Evolutionary conservation across 345 rosid species (phyloP).

Genomic region (Cardamine resedifolia): DNA sequence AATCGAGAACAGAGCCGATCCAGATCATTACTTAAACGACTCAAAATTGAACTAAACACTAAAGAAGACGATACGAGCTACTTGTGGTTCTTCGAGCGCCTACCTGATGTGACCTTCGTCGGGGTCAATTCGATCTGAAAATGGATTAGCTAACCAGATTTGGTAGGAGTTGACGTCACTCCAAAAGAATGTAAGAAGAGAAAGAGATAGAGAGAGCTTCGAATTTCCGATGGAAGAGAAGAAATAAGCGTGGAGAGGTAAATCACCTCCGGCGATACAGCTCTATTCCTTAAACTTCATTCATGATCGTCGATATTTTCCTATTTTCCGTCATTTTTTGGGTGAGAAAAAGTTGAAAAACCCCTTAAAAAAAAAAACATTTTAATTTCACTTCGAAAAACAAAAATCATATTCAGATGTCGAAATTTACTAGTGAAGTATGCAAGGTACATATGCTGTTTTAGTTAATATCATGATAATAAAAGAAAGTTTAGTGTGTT

Average conservation of each 20-base stretch:
- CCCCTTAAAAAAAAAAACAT: neutral
- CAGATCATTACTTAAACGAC: constrained; percentile 16
- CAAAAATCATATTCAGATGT: neutral
- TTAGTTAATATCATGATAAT: too few relatives aligned
- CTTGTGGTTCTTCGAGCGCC: constrained; percentile 1
- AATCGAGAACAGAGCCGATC: constrained; percentile 14
- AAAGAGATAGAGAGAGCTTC: neutral
- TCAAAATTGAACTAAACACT: neutral
- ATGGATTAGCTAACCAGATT: neutral
- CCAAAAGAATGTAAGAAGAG: neutral
- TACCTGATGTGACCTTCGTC: neutral
- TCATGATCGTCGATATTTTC: too few relatives aligned
- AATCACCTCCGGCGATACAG: constrained; percentile 3
- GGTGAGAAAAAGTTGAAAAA: neutral
- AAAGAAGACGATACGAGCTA: constrained; percentile 10
- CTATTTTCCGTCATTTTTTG: neutral
- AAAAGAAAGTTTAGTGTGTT: neutral
- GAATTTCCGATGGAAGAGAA: neutral
- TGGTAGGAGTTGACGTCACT: neutral
- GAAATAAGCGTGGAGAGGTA: neutral
- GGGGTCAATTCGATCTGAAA: neutral
- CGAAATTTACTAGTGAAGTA: neutral
- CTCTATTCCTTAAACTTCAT: neutral
- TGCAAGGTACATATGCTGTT: neutral
- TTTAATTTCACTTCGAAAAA: neutral